Evolutionary conservation across 2,329 filamentous ascomycete genomes (phyloP), one percentile per base, ranked within the genome.

Genomic region (Exophiala sp.): DNA sequence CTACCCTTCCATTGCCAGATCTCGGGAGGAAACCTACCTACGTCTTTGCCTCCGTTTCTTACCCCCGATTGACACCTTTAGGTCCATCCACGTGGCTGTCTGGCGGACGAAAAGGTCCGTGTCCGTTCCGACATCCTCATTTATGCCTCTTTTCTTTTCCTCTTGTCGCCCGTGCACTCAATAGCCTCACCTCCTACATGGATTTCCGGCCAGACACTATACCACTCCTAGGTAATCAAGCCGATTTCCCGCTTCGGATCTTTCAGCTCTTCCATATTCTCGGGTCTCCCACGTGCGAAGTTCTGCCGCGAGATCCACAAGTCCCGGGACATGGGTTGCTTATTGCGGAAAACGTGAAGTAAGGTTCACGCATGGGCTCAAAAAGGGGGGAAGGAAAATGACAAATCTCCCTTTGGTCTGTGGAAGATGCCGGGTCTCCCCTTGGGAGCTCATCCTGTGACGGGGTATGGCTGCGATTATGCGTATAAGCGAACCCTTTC

Each of bases 231-330:
- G 48, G 13, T 19, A 41, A 21, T 21, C n/a, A 10, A 16, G 29
- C 32, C 47, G 47, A 32, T 21, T 30, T 40, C 24, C 43, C 29
- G 22, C 38, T 8, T 21, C 45, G 18, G 27, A 37, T 37, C 21
- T 29, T 43, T 27, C 39, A 23, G 18, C 22, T 34, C 14, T 50
- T 39, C 48, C 45, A 35, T 16, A 48, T 22, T 21, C 9, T 40
- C 18, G 44, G 44, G 44, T 40, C 30, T 38, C 29, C 30, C 40
- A 43, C 46, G 39, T 49, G 39, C n/a, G 30, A 18, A 37, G 22
- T 40, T 41, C 11, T 14, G 23, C 10, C 4, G 22, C 22, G 16
- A 19, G 18, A 13, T 16, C 30, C 34, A 6, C 34, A 37, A 18
- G 34, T 19, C 30, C 30, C 30, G 30, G 8, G 13, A n/a, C 14